Percentiles rank a stretch among this genome's conserved stretches.
Evolutionary conservation across 2,329 filamentous ascomycete species (phyloP).

Genomic region (Exserohilum turcica): DNA sequence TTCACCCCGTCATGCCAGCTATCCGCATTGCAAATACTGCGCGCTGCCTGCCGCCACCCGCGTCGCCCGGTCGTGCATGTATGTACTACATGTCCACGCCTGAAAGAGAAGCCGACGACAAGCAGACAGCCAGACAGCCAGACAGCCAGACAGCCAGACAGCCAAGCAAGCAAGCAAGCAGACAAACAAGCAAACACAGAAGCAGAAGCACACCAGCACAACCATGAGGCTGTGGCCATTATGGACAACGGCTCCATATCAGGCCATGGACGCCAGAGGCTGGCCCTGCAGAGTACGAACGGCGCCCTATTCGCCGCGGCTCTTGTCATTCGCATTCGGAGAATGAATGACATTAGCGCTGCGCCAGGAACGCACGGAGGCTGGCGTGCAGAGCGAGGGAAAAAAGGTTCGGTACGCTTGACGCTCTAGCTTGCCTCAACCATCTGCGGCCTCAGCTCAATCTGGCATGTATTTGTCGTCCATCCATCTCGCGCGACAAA

Average conservation of each 20-base stretch:
- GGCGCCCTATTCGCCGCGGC: background rate
- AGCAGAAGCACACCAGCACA: slow-evolving; percentile 2
- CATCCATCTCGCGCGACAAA: background rate
- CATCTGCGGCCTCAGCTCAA: background rate
- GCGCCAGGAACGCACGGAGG: slow-evolving; percentile 7
- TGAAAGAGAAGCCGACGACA: slow-evolving; percentile 2
- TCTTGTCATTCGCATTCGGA: background rate
- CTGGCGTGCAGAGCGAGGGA: background rate
- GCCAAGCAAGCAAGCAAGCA: too few relatives aligned
- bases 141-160: too few relatives aligned
- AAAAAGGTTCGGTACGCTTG: slow-evolving; percentile 9
- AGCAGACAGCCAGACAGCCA: too few relatives aligned
- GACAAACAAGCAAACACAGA: too few relatives aligned
- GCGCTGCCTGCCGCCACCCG: slow-evolving; percentile 5
- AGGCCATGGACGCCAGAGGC: background rate
- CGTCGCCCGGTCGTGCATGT: slow-evolving; percentile 17
- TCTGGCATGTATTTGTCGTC: background rate
- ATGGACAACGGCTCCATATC: background rate
- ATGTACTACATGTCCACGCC: background rate
- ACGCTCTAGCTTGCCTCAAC: slow-evolving; percentile 12
- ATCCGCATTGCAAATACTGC: background rate
- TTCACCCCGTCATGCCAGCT: background rate
- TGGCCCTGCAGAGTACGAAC: too few relatives aligned
- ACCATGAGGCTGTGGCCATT: slow-evolving; percentile 6
- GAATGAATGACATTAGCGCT: slow-evolving; percentile 1